Conservation (phyloP, 257 asterid genomes). For the Penstemon eatonii region DNA sequence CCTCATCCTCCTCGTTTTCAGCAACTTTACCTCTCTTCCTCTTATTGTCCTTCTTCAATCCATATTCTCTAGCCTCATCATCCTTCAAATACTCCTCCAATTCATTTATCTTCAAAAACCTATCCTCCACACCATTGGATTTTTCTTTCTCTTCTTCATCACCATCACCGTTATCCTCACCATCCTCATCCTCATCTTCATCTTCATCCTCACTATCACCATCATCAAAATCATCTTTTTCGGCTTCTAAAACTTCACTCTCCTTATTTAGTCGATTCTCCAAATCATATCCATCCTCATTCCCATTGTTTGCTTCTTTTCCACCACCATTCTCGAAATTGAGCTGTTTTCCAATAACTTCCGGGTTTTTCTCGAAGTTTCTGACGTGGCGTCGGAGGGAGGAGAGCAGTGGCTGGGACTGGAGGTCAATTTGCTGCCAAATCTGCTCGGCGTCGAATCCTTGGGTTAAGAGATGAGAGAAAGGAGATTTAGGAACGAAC, state of each 20-base stretch:
- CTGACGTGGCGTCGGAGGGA: conserved; percentile 62
- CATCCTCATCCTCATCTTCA: conserved; percentile 28
- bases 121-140: conserved; percentile 64
- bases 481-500: conserved; percentile 60
- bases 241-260: conserved; percentile 28
- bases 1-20: conserved; percentile 42
- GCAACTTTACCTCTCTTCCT: conserved; percentile 36
- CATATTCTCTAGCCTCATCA: conserved; percentile 83
- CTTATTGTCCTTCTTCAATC: conserved; percentile 48
- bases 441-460: conserved; percentile 78
- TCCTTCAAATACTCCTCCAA: conserved; percentile 67
- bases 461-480: conserved; percentile 53
- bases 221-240: conserved; percentile 41
- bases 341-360: conserved; percentile 43
- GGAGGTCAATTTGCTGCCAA: conserved; percentile 96
- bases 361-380: conserved; percentile 66
- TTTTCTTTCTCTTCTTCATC: conserved; percentile 30
- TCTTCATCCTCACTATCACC: conserved; percentile 28
- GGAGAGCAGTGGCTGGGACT: conserved; percentile 64
- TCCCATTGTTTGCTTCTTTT: conserved; percentile 19
- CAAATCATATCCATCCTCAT: background rate
- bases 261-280: conserved; percentile 16
- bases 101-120: conserved; percentile 79
- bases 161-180: conserved; percentile 25
- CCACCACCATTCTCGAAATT: conserved; percentile 31